phyloP scores from a whole-genome alignment of 2,329 filamentous ascomycete genomes.

The Alternaria brassicae region DNA sequence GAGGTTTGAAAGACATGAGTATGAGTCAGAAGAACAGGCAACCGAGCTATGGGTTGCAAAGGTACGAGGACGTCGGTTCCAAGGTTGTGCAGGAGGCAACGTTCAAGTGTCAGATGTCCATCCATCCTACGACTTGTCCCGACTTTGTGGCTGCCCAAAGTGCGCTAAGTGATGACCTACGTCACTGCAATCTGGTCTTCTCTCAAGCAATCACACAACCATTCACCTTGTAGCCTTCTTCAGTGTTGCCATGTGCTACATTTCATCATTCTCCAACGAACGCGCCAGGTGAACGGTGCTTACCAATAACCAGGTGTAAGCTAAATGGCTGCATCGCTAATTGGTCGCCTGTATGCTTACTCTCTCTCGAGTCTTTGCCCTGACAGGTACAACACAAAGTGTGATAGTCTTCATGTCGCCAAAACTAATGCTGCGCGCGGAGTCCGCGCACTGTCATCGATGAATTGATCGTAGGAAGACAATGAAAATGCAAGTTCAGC shows the following conservation, averaged over 20 bases:
- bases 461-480: background rate
- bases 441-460: background rate
- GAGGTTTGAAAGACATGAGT: conserved; percentile 45
- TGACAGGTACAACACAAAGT: background rate
- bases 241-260: background rate
- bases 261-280: background rate
- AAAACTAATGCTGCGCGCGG: background rate
- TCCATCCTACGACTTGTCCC: conserved; percentile 16
- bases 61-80: conserved; percentile 9
- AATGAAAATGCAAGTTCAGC: background rate
- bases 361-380: no score
- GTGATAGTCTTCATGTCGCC: background rate
- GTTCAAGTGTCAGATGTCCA: conserved; percentile 13
- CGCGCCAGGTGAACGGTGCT: background rate
- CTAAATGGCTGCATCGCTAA: conserved; percentile 1
- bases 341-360: conserved; percentile 1
- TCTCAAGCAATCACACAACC: background rate
- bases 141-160: conserved; percentile 16
- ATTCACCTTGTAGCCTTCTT: background rate
- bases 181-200: conserved; percentile 19
- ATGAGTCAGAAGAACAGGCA: conserved; percentile 36
- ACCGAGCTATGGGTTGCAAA: conserved; percentile 8
- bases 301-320: background rate
- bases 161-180: conserved; percentile 25
- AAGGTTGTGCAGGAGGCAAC: conserved; percentile 13